Conservation (phyloP, 371 early-diverging fungal genomes). For the Apophysomyces sp. region DNA sequence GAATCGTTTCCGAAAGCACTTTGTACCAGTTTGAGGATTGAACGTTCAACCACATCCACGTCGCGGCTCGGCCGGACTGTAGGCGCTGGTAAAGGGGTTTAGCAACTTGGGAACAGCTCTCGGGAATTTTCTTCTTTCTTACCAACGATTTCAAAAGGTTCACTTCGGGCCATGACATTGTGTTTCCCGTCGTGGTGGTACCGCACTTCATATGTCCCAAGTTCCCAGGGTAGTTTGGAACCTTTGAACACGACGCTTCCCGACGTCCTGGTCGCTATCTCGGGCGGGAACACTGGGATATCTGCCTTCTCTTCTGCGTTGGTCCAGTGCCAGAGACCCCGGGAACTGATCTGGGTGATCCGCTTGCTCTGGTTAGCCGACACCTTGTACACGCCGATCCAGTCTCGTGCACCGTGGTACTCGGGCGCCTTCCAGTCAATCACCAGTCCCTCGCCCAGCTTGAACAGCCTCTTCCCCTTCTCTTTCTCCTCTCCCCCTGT, state of each 20-base stretch:
- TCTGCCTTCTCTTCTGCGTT: conserved; percentile 18
- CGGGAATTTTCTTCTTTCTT: conserved; percentile 17
- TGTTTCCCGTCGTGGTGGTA: conserved; percentile 87
- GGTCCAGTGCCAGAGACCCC: conserved; percentile 63
- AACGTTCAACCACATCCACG: conserved; percentile 19
- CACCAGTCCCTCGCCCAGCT: conserved; percentile 72
- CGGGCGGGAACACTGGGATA: conserved; percentile 24
- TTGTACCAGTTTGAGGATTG: conserved; percentile 33
- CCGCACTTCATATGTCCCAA: conserved; percentile 86
- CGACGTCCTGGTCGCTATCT: conserved; percentile 10
- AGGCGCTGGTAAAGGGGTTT: too few relatives aligned
- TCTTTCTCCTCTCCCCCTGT: background rate
- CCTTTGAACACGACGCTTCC: conserved; percentile 47
- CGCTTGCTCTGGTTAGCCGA: conserved; percentile 68
- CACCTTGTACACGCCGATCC: conserved; percentile 91
- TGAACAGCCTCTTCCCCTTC: conserved; percentile 18
- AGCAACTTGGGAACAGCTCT: too few relatives aligned
- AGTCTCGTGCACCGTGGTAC: conserved; percentile 76
- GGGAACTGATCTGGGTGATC: conserved; percentile 75
- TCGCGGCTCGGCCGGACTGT: conserved; percentile 12
- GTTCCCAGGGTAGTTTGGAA: conserved; percentile 76
- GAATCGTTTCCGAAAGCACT: conserved; percentile 43
- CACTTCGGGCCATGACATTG: conserved; percentile 75
- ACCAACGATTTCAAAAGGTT: conserved; percentile 78
- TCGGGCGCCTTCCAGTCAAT: conserved; percentile 74